Evolutionary conservation across 2,329 filamentous ascomycete genomes (phyloP), one percentile per base, ranked within the genome.

Genomic region (Cercospora zeina): DNA sequence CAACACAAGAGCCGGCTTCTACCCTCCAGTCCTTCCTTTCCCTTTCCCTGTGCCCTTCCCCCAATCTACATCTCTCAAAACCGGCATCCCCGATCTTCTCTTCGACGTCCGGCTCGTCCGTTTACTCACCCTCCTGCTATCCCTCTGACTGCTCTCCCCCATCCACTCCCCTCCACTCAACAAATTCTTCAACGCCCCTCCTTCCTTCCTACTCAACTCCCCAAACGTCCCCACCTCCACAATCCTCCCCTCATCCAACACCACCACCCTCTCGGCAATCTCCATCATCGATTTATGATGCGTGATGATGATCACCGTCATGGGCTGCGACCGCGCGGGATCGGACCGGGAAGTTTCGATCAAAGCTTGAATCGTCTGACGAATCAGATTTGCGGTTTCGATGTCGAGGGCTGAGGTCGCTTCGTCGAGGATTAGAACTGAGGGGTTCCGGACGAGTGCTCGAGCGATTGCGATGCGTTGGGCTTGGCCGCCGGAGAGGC

Each of bases 261-360:
- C 85, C 0, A 93, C 80, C 7, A 97, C 79, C 49, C 84, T 81
- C 72, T 91, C 87, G 0, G 89, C 89, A 62, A 90, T 84, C 61
- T 83, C 82, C 90, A 97, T 97, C 91, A 96, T 96, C 71, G 93
- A 88, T 64, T 80, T 81, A 61, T 83, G 85, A 76, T 97, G 93
- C 54, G 92, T 96, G 39, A 96, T 88, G 24, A 96, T 82, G 14
- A 97, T 80, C 0, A 96, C 85, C 0, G 89, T 89, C 74, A 91
- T 83, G 31, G 65, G 70, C 59, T 67, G 68, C 19, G 21, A 24
- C 1, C 42, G 42, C 0, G 0, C 24, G 8, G 42, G 42, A 49
- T 49, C 42, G 13, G 42, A 49, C 24, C 42, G 6, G 0, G 42
- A 49, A 49, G 42, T 49, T 10, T 49, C 64, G 11, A 87, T 78